Percentiles rank a stretch among this genome's conserved stretches.
Conservation (phyloP, 257 asterid genomes). For the Plantago elongata region DNA sequence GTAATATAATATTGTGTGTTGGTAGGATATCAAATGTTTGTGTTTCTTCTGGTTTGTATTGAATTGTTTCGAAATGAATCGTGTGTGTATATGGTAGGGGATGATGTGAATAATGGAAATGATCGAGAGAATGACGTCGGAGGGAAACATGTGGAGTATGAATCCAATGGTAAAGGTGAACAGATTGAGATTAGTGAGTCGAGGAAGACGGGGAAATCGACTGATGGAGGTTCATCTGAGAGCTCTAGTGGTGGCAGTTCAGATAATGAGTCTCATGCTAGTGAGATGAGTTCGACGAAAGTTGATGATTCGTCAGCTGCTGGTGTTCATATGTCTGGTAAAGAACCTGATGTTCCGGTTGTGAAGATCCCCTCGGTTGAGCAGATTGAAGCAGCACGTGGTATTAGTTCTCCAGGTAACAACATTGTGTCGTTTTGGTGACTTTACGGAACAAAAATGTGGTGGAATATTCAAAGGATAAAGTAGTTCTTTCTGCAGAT, state of each 20-base stretch:
- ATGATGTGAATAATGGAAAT: constrained; percentile 15
- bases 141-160: constrained; percentile 21
- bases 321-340: too few relatives aligned
- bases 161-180: constrained; percentile 21
- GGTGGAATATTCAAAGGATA: background rate
- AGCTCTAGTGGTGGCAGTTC: constrained; percentile 36
- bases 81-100: constrained; percentile 22
- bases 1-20: background rate
- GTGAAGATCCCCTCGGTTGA: constrained; percentile 20
- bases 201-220: constrained; percentile 20
- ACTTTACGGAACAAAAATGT: background rate
- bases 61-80: constrained; percentile 17
- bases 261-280: constrained; percentile 36
- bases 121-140: constrained; percentile 1
- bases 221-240: constrained; percentile 30
- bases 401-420: background rate
- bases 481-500: background rate
- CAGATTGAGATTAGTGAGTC: constrained; percentile 28
- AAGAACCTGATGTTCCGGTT: constrained; percentile 22
- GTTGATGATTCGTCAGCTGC: constrained; percentile 22
- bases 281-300: constrained; percentile 22
- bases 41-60: constrained; percentile 11
- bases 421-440: background rate
- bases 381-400: constrained; percentile 15
- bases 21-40: background rate